Percentiles rank a stretch among this genome's conserved stretches.
Conservation (phyloP, 441 rosid species). For the Croton laevigatus region DNA sequence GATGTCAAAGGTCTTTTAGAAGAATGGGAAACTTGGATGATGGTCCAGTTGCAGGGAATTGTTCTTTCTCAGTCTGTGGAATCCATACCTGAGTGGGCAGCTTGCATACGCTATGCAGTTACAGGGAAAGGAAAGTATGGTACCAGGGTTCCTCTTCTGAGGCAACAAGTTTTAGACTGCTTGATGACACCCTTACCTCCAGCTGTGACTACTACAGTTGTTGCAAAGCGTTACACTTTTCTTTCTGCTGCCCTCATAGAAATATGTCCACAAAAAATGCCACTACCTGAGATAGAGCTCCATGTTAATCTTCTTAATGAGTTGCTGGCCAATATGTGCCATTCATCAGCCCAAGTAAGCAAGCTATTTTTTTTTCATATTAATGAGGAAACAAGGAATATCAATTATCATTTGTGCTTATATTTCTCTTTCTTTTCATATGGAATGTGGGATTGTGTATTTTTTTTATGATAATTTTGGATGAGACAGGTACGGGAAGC, state of each 20-base stretch:
- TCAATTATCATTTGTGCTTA: not conserved
- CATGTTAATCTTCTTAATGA: slow-evolving; percentile 75
- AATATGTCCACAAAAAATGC: slow-evolving; percentile 87
- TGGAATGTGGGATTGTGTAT: not conserved
- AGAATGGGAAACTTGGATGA: slow-evolving; percentile 97
- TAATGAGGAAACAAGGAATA: not conserved
- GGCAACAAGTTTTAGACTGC: slow-evolving; percentile 83
- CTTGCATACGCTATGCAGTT: slow-evolving; percentile 98
- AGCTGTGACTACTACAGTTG: slow-evolving; percentile 75
- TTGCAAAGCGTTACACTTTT: slow-evolving; percentile 96
- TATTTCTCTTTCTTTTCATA: slow-evolving; percentile 1
- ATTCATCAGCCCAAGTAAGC: slow-evolving; percentile 98
- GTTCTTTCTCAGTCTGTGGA: slow-evolving; percentile 90
- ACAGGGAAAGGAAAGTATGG: slow-evolving; percentile 98
- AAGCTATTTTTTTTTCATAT: slow-evolving; percentile 10
- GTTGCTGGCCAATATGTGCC: slow-evolving; percentile 85
- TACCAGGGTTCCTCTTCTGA: slow-evolving; percentile 69
- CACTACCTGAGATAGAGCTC: slow-evolving; percentile 65
- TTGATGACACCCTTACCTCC: slow-evolving; percentile 80
- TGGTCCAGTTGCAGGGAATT: slow-evolving; percentile 75
- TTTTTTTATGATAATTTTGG: slow-evolving; percentile 24
- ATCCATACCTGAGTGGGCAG: slow-evolving; percentile 98
- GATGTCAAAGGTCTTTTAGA: slow-evolving; percentile 80
- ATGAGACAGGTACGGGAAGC: slow-evolving; percentile 88
- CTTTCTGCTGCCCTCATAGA: slow-evolving; percentile 93